These are phyloP conservation scores for Monascus purpureus DNA, from an alignment of 495 filamentous ascomycete genomes.

Conservation along the genomic window DNA sequence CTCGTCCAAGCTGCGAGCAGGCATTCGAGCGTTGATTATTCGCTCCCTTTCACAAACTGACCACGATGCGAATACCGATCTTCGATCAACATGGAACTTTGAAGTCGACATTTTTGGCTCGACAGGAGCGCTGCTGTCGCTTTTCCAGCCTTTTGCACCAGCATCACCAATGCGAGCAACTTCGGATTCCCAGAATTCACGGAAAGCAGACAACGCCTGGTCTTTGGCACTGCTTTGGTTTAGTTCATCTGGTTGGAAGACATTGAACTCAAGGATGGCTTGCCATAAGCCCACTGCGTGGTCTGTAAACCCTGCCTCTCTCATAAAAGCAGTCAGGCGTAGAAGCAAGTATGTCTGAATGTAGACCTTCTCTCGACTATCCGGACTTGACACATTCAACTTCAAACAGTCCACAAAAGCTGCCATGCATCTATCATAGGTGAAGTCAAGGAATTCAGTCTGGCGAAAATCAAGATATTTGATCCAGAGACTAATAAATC, in stretches of 20 bases:
- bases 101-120: conserved; percentile 10
- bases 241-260: conserved; percentile 34
- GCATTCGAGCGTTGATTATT: conserved; percentile 34
- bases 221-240: conserved; percentile 2
- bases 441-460: conserved; percentile 50
- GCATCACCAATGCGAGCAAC: conserved; percentile 65
- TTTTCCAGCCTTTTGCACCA: conserved; percentile 54
- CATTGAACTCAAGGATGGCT: conserved; percentile 59
- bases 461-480: conserved; percentile 66
- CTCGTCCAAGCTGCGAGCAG: conserved; percentile 52
- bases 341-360: conserved; percentile 62
- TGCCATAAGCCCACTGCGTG: conserved; percentile 73
- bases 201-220: conserved; percentile 33
- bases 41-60: conserved; percentile 40
- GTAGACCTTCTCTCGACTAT: conserved; percentile 13
- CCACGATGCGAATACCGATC: conserved; percentile 43
- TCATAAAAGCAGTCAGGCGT: conserved; percentile 55
- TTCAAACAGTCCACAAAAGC: conserved; percentile 44
- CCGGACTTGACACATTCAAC: conserved; percentile 22
- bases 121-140: conserved; percentile 5
- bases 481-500: conserved; percentile 53
- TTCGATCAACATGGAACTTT: conserved; percentile 6
- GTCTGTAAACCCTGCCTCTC: conserved; percentile 72
- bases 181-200: conserved; percentile 80
- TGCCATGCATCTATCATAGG: conserved; percentile 46